Base-by-base conservation (phyloP, 1,284 basidiomycete species). In the Fomitiporia mediterranea region DNA sequence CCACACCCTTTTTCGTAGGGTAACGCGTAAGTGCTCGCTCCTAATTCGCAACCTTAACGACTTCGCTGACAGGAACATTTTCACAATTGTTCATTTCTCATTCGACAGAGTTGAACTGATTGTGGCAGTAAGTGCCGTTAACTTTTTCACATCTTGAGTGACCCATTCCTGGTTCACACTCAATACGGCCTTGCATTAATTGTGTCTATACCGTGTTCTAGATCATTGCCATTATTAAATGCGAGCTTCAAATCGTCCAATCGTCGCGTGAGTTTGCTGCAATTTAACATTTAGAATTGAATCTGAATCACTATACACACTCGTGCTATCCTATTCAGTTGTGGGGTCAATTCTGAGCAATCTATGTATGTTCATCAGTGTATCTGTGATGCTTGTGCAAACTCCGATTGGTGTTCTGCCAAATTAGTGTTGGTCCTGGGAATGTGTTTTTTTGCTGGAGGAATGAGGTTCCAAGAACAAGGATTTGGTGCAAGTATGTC, bases 161-260 rank as follows among this genome's bases (percentile, higher is more conserved):
- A 49, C 28, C 40, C 8, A 3, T 6, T 28, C 42, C 34, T 52
- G 58, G 64, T 32, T 66, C 38, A 19, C 15, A 30, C 19, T 8
- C 2, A 9, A 25, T 8, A 9, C 47, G 8, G 34, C 13, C 19
- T 4, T 49, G 23, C 35, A n/a, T n/a, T n/a, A 39, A 2, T 17
- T 40, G 8, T 40, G 13, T 25, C 25, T 38, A 23, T 27, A n/a
- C 11, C 35, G 11, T 65, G 46, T 63, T 68, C 49, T 68, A 92
- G 81, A 92, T 95, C 58, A 84, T 93, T 46, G 91, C 91, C 0
- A 75, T 95, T 17, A 68, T 76, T 4, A 84, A 94, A 69, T 94
- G 92, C 62, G 78, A 95, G 69, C 72, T 96, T 23, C 75, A 77
- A 42, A 81, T 96, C 53, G 92, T 95, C 0, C 93, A 95, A 71